Conservation (phyloP, 192 early-diverging fungal genomes). For the Funneliformis geosporum region DNA sequence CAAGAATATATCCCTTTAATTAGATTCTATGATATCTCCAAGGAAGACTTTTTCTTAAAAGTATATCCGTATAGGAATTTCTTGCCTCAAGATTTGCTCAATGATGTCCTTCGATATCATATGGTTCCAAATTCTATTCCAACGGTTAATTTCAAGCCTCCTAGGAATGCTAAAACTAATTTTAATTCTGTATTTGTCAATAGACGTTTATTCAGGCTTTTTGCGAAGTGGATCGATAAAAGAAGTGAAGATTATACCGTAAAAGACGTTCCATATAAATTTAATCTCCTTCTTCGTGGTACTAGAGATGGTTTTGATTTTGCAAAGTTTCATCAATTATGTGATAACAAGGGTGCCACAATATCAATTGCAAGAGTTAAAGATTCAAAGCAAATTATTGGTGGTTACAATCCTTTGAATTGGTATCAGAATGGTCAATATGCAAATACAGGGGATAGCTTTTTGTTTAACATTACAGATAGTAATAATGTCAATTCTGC, state of each 20-base stretch:
- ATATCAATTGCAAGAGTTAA: neutral
- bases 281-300: neutral
- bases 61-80: neutral
- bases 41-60: slow-evolving; percentile 1
- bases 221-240: neutral
- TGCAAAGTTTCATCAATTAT: neutral
- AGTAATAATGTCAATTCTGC: neutral
- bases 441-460: neutral
- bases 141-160: neutral
- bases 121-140: neutral
- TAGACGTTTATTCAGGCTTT: neutral
- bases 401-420: neutral
- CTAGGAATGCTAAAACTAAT: neutral
- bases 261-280: neutral
- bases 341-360: neutral
- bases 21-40: neutral
- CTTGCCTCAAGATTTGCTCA: neutral
- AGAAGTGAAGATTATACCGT: neutral
- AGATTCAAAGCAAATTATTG: neutral
- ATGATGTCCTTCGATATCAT: neutral
- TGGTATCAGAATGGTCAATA: neutral
- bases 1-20: neutral
- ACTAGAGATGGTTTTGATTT: neutral
- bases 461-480: neutral
- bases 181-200: neutral